Evolutionary conservation across 2,329 filamentous ascomycete genomes (phyloP), one percentile per base, ranked within the genome.

Genomic region (Pyricularia sp.): DNA sequence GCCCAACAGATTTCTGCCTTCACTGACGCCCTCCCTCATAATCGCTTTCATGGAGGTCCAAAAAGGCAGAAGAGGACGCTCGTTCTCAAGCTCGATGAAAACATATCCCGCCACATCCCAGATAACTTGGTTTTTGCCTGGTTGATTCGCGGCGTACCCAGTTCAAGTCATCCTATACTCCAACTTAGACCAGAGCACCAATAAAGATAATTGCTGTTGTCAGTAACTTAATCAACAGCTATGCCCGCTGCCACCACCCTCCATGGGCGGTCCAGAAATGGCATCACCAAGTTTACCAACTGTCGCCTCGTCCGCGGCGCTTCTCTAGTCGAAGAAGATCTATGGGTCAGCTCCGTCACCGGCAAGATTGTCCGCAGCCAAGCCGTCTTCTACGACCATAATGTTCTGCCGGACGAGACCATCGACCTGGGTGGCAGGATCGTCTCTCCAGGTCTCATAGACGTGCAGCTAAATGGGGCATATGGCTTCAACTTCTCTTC

Each of bases 401-500:
- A 86, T 60, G 78, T 82, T 64, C 79, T 87, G 2, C 90, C 93
- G 1, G 90, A 93, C 72, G 77, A 86, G 69, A 87, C 88, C 64
- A 81, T 96, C 70, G 86, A 97, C 71, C 85, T 97, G 1, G 84
- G 86, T 63, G 91, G 91, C 66, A 90, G 90, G 70, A 93, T 96
- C 69, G 74, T 97, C 24, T 86, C 89, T 0, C 91, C 93, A 0
- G 93, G 93, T 30, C 82, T 97, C 72, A 94, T 97, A 70, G 93
- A 97, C 69, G 88, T 89, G 64, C 93, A 97, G 75, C 86, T 97
- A 70, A 97, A 97, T 72, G 93, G 93, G 62, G 92, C 90, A 10
- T 93, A 92, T 71, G 92, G 92, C 65, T 96, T 96, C 79, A 93
- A 96, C 78, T 96, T 96, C 75, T 94, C 91, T 3, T 85, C 86